Evolutionary conservation across 1,139 yeast species (phyloP).

Genomic region (Blastobotrys serpentis): DNA sequence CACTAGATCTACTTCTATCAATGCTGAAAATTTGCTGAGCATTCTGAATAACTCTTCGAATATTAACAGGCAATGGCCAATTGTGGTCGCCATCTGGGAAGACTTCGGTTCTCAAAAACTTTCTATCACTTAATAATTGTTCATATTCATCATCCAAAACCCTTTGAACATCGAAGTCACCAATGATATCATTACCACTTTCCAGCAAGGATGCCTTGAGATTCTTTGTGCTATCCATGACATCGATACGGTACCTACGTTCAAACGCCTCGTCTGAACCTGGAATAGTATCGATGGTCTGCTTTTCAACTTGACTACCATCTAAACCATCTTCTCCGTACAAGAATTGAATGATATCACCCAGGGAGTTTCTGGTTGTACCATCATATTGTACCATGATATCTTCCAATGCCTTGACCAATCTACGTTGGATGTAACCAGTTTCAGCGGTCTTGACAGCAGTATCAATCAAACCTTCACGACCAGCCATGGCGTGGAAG

Average conservation of each 20-base stretch:
- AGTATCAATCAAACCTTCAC: conserved; percentile 99
- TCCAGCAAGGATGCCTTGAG: conserved; percentile 75
- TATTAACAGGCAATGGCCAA: conserved; percentile 97
- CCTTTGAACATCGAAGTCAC: conserved; percentile 81
- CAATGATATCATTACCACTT: conserved; percentile 86
- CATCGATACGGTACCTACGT: conserved; percentile 79
- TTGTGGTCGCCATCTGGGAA: conserved; percentile 92
- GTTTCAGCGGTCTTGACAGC: conserved; percentile 99
- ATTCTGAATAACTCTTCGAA: conserved; percentile 94
- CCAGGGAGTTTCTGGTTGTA: conserved; percentile 94
- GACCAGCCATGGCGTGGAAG: conserved; percentile 99
- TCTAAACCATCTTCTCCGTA: conserved; percentile 99
- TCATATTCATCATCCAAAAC: conserved; percentile 79
- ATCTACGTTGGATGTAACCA: conserved; percentile 98
- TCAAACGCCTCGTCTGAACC: conserved; percentile 86
- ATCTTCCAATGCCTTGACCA: conserved; percentile 97
- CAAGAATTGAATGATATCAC: conserved; percentile 92
- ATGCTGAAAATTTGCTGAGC: conserved; percentile 96
- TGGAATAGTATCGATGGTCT: conserved; percentile 94
- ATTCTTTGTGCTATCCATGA: conserved; percentile 64
- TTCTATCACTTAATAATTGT: conserved; percentile 75
- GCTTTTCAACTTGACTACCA: conserved; percentile 97
- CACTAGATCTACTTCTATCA: conserved; percentile 88
- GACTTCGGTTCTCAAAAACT: conserved; percentile 70
- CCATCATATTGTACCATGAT: conserved; percentile 99